Evolutionary conservation across 306 rosid species (phyloP), one percentile per base, ranked within the genome.

Genomic region (Inga leiocalycina): DNA sequence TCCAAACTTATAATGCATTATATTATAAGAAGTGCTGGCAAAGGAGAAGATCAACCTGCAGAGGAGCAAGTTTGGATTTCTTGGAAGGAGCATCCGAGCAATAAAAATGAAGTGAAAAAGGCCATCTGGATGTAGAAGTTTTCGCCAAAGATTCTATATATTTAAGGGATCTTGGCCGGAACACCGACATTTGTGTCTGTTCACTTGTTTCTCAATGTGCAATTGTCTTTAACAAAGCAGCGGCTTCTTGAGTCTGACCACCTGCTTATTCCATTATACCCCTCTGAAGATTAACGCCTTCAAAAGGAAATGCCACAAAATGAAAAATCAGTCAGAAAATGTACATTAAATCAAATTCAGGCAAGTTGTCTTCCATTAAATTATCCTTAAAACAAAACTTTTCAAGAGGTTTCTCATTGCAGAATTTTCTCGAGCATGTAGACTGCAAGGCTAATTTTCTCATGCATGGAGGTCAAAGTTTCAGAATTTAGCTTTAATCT

Each of bases 21-120:
- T 74, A 54, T 45, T 71, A 30, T 74, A 44, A 12, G 51, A 49
- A 74, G 83, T 79, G 24, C 62, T 35, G 44, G 14, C 34, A 51
- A 74, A 76, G 67, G 22, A 32, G 59, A 64, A 30, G 71, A 84
- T 13, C 66, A 88, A 93, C 99, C 98, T 96, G 97, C 54, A 92
- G 86, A 75, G 98, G 99, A 74, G 98, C 94, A 78, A 91, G 92
- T 88, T 92, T 96, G 14, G 93, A 84, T 76, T 87, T 96, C 85
- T 84, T 89, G 68, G 30, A 79, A 37, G 93, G 87, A 35, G 87
- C 35, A 77, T 89, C 89, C 0, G 94, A 89, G 86, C 80, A 91
- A 70, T 86, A 81, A 67, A 81, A 87, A 64, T 71, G 71, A 44
- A 79, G 71, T 8, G 90, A 74, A 80, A 82, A 75, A 67, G 82